phyloP scores from a whole-genome alignment of 164 flowering plant species.

The Malania oleifera region DNA sequence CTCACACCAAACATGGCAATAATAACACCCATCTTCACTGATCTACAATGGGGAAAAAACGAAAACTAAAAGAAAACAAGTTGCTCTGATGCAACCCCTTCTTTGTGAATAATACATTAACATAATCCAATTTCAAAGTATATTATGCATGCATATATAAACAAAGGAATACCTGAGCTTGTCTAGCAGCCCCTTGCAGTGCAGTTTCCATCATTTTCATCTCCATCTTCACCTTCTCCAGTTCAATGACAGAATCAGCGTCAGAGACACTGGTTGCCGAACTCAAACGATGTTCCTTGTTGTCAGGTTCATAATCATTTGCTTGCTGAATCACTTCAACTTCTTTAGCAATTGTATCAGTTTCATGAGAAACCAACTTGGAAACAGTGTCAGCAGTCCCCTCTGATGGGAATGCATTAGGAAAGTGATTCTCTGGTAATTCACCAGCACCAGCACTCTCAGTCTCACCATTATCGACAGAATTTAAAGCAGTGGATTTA shows the following conservation, averaged over 20 bases:
- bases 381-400: slow-evolving; percentile 23
- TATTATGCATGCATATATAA: neutral
- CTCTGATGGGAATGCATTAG: slow-evolving; percentile 18
- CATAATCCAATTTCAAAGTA: no score
- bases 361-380: slow-evolving; percentile 29
- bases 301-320: slow-evolving; percentile 28
- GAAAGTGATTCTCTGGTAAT: slow-evolving; percentile 8
- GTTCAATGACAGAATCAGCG: slow-evolving; percentile 38
- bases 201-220: slow-evolving; percentile 98
- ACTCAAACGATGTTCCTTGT: slow-evolving; percentile 33
- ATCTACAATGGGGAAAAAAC: no score
- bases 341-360: slow-evolving; percentile 20
- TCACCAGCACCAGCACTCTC: slow-evolving; percentile 31
- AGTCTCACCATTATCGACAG: slow-evolving; percentile 18
- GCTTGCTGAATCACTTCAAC: slow-evolving; percentile 25
- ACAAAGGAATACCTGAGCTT: slow-evolving; percentile 75
- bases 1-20: no score
- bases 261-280: slow-evolving; percentile 33
- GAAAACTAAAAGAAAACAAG: no score
- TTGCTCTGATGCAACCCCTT: no score
- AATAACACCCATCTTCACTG: no score
- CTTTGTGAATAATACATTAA: no score
- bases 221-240: slow-evolving; percentile 74
- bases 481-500: slow-evolving; percentile 26
- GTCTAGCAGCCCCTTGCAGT: slow-evolving; percentile 96